phyloP scores from a whole-genome alignment of 768 basidiomycete genomes.

The Mycena haematopus region DNA sequence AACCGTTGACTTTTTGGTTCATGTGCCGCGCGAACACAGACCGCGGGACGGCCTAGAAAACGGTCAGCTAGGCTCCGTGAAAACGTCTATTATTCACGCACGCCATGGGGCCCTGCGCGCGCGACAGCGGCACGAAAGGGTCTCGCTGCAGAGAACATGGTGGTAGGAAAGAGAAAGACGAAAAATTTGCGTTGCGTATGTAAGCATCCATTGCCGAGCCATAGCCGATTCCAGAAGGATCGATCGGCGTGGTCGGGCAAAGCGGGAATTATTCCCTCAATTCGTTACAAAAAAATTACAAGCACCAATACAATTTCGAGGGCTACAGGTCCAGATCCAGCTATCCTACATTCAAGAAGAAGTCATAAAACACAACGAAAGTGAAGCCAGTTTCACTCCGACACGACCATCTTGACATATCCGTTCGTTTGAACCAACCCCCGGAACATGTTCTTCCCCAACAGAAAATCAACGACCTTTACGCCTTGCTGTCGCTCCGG shows the following conservation, averaged over 20 bases:
- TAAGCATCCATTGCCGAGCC: conserved; percentile 36
- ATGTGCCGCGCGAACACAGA: conserved; percentile 87
- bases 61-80: conserved; percentile 15
- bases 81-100: conserved; percentile 36
- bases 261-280: not conserved
- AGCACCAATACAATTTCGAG: not conserved
- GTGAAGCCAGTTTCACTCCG: conserved; percentile 1
- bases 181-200: conserved; percentile 46
- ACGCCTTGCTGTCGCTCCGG: conserved; percentile 56
- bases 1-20: conserved; percentile 94
- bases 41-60: conserved; percentile 65
- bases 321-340: not conserved
- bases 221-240: conserved; percentile 22
- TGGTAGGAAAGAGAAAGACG: conserved; percentile 45
- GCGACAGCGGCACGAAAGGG: conserved; percentile 63
- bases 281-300: not conserved
- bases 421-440: conserved; percentile 52
- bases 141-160: conserved; percentile 74
- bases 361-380: not conserved
- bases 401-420: conserved; percentile 43
- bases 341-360: not conserved
- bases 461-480: conserved; percentile 65
- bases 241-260: not conserved
- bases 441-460: conserved; percentile 52
- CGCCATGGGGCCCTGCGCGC: conserved; percentile 71